Evolutionary conservation across 257 asterid genomes (phyloP).

Genomic region (Nicotiana tomentosiformis): DNA sequence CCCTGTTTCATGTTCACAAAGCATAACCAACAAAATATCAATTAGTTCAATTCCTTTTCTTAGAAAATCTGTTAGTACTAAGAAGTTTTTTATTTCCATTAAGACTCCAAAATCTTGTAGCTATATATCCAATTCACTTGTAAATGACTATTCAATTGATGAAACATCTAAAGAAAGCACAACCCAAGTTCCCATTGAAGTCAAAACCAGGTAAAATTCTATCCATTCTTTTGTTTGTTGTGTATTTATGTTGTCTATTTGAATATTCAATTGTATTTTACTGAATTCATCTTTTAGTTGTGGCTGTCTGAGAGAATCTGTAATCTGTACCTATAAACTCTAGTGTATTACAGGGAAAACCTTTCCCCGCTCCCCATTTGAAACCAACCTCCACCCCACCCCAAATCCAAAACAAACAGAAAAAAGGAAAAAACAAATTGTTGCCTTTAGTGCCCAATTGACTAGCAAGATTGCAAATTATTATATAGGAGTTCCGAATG

Average conservation of each 20-base stretch:
- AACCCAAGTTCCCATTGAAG: constrained; percentile 16
- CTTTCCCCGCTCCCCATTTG: too few relatives aligned
- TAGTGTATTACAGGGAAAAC: too few relatives aligned
- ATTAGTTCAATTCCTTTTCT: constrained; percentile 17
- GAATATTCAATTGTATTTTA: not conserved
- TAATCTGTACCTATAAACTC: too few relatives aligned
- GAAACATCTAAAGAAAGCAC: constrained; percentile 23
- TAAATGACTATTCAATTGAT: constrained; percentile 38
- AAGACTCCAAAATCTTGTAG: constrained; percentile 16
- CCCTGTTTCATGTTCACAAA: constrained; percentile 25
- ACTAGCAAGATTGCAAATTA: not conserved
- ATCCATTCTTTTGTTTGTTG: not conserved
- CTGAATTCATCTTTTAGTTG: too few relatives aligned
- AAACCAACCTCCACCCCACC: too few relatives aligned
- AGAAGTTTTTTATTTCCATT: constrained; percentile 13
- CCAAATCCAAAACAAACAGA: not conserved
- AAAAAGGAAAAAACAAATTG: too few relatives aligned
- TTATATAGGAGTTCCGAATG: not conserved
- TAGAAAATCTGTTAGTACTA: not conserved
- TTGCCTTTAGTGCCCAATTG: not conserved
- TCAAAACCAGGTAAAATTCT: constrained; percentile 39
- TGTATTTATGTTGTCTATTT: not conserved
- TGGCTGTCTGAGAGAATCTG: too few relatives aligned
- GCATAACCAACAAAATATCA: constrained; percentile 1
- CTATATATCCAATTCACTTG: constrained; percentile 30